Base-by-base conservation (phyloP, 352 stramenopile genomes). In the Globisporangium parvum region DNA sequence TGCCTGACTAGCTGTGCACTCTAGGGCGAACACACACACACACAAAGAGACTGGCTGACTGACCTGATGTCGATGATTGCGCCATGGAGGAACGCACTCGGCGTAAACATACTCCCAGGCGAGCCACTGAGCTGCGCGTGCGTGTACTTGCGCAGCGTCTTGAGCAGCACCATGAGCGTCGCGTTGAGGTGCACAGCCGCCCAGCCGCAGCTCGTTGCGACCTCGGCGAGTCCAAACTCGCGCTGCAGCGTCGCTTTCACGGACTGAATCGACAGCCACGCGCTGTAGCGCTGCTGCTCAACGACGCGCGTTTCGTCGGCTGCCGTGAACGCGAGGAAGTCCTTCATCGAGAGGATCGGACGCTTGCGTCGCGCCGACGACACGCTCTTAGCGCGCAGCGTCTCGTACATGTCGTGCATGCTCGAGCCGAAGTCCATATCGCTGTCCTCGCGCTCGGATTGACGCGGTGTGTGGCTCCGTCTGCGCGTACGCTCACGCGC, bases 371-470 rank as follows among this genome's bases (percentile, higher is more conserved):
- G 44, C 60, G 65, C 20, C n/a, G 57, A 54, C 2, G 57, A 55
- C 6, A 53, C 33, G 55, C 55, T 47, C 61, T 53, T 37, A 63
- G 59, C 55, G 48, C 44, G 57, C 2, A 63, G 51, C 14, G 28
- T 28, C 42, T 57, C 57, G 51, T 76, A 78, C 60, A 77, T 71
- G n/a, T 71, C 70, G 35, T 55, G 55, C 57, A 73, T 77, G 39
- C 65, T 85, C 5, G 51, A 67, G 4, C 65, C 77, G 53, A 77
- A 88, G 68, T 88, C 77, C 75, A 84, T 79, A 18, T 76, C 70
- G 42, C 53, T 53, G 31, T 44, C 53, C 41, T 49, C 56, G n/a
- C 21, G 56, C 21, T 33, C 24, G 28, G 48, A n/a, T 55, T 44
- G 45, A 40, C 37, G 35, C 28, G 20, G 57, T 51, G 8, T 14